Evolutionary conservation across 495 filamentous ascomycete species (phyloP).

Genomic region (Chaetomium cochliodes): DNA sequence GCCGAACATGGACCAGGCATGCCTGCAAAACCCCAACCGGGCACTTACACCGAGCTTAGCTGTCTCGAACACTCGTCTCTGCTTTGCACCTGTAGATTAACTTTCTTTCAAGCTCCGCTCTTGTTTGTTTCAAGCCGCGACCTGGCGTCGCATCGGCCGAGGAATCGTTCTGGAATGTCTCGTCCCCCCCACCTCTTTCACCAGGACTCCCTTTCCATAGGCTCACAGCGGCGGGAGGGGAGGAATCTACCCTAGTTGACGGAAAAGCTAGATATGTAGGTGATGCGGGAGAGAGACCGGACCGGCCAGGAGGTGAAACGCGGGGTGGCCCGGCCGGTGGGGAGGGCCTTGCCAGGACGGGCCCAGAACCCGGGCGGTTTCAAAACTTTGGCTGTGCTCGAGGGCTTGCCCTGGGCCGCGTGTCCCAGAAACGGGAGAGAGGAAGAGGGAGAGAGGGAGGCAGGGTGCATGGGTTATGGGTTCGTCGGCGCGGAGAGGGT

Average conservation of each 20-base stretch:
- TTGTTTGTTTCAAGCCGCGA: constrained; percentile 8
- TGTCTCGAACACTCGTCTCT: neutral
- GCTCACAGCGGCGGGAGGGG: neutral
- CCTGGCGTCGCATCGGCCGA: neutral
- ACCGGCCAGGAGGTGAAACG: constrained; percentile 20
- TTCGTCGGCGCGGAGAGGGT: neutral
- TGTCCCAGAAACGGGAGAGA: neutral
- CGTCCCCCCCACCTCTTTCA: neutral
- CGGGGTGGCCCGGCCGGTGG: constrained; percentile 10
- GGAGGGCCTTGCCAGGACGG: neutral
- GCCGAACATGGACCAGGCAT: neutral
- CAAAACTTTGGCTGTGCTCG: constrained; percentile 13
- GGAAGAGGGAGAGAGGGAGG: neutral
- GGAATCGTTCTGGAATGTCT: neutral
- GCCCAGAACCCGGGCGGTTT: constrained; percentile 19
- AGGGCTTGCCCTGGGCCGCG: constrained; percentile 11
- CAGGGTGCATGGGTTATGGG: constrained; percentile 1
- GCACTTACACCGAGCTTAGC: neutral
- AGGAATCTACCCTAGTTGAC: no score
- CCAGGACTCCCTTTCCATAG: neutral
- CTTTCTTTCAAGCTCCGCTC: neutral
- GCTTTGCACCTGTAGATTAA: constrained; percentile 3
- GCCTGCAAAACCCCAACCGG: no score
- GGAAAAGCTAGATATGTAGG: neutral
- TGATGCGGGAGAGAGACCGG: constrained; percentile 15